phyloP scores from a whole-genome alignment of 768 basidiomycete species.

The Strobilomyces echinocephalus region DNA sequence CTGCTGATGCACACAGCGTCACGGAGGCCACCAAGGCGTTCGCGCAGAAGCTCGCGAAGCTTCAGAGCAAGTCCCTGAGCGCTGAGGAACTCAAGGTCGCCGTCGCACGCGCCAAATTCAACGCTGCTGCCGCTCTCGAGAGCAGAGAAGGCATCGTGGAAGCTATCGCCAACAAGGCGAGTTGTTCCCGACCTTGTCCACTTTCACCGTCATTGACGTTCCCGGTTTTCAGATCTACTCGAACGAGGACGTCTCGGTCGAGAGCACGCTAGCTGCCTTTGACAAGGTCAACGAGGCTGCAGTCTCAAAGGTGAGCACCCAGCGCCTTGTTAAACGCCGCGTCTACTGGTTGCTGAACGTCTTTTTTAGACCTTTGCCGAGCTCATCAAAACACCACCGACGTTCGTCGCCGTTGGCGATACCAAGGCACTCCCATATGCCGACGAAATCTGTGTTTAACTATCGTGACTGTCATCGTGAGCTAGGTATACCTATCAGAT shows the following conservation, averaged over 20 bases:
- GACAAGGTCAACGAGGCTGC: constrained; percentile 63
- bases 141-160: constrained; percentile 61
- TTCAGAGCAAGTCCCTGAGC: constrained; percentile 48
- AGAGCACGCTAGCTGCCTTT: constrained; percentile 59
- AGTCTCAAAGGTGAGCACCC: constrained; percentile 58
- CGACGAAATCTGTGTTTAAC: constrained; percentile 80
- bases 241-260: constrained; percentile 50
- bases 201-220: not conserved
- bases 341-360: not conserved
- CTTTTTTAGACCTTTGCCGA: constrained; percentile 47
- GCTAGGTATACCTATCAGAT: constrained; percentile 11
- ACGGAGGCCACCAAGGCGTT: constrained; percentile 66
- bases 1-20: constrained; percentile 54
- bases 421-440: constrained; percentile 70
- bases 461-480: not conserved
- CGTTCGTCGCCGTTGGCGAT: constrained; percentile 84
- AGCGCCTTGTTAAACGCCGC: not conserved
- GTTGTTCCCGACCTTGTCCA: constrained; percentile 13
- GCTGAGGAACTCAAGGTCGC: constrained; percentile 76
- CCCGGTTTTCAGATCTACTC: constrained; percentile 53
- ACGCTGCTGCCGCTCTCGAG: constrained; percentile 67
- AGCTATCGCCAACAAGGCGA: constrained; percentile 61
- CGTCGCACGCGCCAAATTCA: constrained; percentile 84
- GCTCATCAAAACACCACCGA: constrained; percentile 74
- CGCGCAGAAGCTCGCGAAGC: constrained; percentile 58